These are phyloP conservation scores for Rubia yunnanensis DNA, from an alignment of 257 asterid genomes.

Conservation along the genomic window DNA sequence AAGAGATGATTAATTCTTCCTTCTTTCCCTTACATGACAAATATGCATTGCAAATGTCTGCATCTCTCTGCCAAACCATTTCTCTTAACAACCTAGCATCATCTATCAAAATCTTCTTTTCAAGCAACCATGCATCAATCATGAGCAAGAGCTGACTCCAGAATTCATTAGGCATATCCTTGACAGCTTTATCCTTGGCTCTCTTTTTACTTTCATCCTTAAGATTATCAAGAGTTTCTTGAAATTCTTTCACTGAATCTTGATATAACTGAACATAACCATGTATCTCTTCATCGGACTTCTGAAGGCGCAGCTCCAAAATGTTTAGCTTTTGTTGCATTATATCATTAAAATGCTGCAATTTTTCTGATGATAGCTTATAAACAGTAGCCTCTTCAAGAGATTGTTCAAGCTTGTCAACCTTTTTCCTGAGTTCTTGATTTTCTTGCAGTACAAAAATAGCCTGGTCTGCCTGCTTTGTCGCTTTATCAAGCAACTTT, in stretches of 20 bases:
- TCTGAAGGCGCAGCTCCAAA: slow-evolving; percentile 75
- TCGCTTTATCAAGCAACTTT: slow-evolving; percentile 50
- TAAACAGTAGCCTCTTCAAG: slow-evolving; percentile 62
- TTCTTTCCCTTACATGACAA: slow-evolving; percentile 58
- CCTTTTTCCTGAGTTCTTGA: slow-evolving; percentile 77
- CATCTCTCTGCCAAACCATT: slow-evolving; percentile 67
- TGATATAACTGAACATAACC: slow-evolving; percentile 62
- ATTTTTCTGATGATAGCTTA: slow-evolving; percentile 67
- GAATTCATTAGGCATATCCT: slow-evolving; percentile 61
- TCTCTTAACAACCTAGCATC: slow-evolving; percentile 67
- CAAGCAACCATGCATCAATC: slow-evolving; percentile 94
- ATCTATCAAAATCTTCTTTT: slow-evolving; percentile 61
- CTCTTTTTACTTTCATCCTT: slow-evolving; percentile 62
- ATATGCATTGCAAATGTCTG: slow-evolving; percentile 46
- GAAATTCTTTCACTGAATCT: slow-evolving; percentile 85
- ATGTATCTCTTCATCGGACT: slow-evolving; percentile 80
- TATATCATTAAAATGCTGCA: slow-evolving; percentile 61
- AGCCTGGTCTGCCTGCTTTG: slow-evolving; percentile 75
- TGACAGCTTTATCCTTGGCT: slow-evolving; percentile 32
- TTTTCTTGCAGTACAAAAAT: slow-evolving; percentile 68
- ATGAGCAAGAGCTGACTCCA: slow-evolving; percentile 79
- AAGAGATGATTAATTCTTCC: slow-evolving; percentile 52
- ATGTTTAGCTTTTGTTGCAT: slow-evolving; percentile 76
- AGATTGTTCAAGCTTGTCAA: slow-evolving; percentile 76
- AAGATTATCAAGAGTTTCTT: slow-evolving; percentile 53